Percentiles rank a stretch among this genome's conserved stretches.
phyloP scores from a whole-genome alignment of 495 filamentous ascomycete genomes.

The Polyplosphaeria fusca region DNA sequence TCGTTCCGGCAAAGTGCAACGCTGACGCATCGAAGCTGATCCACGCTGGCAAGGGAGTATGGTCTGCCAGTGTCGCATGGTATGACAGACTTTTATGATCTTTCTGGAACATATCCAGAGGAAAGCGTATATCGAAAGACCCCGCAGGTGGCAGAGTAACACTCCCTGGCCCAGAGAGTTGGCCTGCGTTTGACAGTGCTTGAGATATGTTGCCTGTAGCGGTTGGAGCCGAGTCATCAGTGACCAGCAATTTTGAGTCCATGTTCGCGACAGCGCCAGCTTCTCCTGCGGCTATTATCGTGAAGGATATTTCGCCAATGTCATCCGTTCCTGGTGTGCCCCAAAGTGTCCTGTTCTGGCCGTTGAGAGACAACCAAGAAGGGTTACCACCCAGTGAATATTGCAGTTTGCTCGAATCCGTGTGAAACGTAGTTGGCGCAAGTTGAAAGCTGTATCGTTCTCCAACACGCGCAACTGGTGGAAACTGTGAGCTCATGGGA shows the following conservation, averaged over 20 bases:
- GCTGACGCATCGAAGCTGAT: constrained; percentile 63
- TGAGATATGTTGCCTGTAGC: constrained; percentile 28
- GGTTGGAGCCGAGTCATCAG: not conserved
- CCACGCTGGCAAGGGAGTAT: constrained; percentile 86
- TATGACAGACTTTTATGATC: constrained; percentile 46
- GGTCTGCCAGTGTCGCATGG: constrained; percentile 72
- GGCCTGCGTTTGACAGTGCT: constrained; percentile 32
- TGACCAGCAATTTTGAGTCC: constrained; percentile 36
- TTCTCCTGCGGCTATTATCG: constrained; percentile 34
- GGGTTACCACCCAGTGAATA: constrained; percentile 64
- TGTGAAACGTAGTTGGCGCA: constrained; percentile 64
- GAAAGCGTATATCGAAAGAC: constrained; percentile 35
- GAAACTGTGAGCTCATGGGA: constrained; percentile 73
- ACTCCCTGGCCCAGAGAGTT: constrained; percentile 32
- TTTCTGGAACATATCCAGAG: constrained; percentile 33
- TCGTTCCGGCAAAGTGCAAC: constrained; percentile 71
- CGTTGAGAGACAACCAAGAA: constrained; percentile 67
- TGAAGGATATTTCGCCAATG: constrained; percentile 54
- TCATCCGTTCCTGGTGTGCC: constrained; percentile 61
- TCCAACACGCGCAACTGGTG: constrained; percentile 66
- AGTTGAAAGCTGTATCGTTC: constrained; percentile 66
- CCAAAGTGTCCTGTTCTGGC: constrained; percentile 56
- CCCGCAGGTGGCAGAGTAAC: constrained; percentile 30
- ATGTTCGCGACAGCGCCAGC: constrained; percentile 31
- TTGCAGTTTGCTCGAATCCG: constrained; percentile 49